Evolutionary conservation across 306 rosid genomes (phyloP).

Genomic region (Cicer arietinum): DNA sequence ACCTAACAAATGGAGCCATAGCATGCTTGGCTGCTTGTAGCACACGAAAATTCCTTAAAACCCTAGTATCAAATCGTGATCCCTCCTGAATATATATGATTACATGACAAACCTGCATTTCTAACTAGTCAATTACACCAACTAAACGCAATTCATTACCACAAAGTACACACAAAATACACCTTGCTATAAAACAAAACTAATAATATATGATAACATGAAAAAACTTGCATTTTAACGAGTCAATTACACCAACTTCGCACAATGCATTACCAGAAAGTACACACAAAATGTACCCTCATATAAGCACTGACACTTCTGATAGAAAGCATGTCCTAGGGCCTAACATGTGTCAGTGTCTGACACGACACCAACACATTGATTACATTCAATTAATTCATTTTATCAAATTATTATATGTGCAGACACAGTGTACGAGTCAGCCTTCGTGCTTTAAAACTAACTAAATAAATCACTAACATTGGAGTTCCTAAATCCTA

Average conservation of each 20-base stretch:
- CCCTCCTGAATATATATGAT: constrained; percentile 84
- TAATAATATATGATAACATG: constrained; percentile 68
- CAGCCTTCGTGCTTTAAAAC: too few relatives aligned
- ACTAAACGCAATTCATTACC: constrained; percentile 6
- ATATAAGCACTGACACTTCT: too few relatives aligned
- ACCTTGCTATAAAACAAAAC: not conserved
- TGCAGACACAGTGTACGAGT: too few relatives aligned
- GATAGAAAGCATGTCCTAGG: too few relatives aligned
- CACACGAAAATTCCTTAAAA: constrained; percentile 74
- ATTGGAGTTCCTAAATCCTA: constrained; percentile 1
- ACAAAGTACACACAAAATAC: constrained; percentile 2
- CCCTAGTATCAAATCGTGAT: constrained; percentile 67
- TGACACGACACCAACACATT: too few relatives aligned
- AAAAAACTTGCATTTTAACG: constrained; percentile 80
- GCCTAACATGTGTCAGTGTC: too few relatives aligned
- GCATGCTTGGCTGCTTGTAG: constrained; percentile 87
- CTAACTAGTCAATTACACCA: constrained; percentile 45
- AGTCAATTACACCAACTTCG: constrained; percentile 35
- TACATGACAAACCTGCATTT: constrained; percentile 93
- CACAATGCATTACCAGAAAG: constrained; percentile 11
- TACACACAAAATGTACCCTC: not conserved
- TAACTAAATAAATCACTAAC: constrained; percentile 6
- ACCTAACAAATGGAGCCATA: constrained; percentile 73
- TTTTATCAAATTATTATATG: too few relatives aligned
- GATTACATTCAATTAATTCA: too few relatives aligned